Evolutionary conservation across 176 grass and related monocot genomes (phyloP).

Genomic region (Pharus latifolius): DNA sequence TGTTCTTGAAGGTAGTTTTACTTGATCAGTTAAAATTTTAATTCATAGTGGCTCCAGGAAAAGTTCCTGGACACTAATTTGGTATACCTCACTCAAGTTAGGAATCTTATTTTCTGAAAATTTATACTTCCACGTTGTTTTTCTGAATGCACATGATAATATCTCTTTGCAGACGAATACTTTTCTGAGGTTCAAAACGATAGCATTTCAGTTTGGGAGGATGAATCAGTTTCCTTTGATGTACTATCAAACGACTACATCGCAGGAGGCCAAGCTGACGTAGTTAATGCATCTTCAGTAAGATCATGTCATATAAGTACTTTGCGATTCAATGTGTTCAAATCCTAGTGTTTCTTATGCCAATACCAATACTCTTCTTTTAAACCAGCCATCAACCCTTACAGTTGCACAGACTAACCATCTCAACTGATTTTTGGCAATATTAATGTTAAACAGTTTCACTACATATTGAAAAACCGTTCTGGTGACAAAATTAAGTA

Average conservation of each 20-base stretch:
- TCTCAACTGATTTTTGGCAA: not conserved
- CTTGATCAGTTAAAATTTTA: not conserved
- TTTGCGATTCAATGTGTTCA: not conserved
- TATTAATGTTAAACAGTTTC: not conserved
- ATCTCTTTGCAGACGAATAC: constrained; percentile 51
- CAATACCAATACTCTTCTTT: not conserved
- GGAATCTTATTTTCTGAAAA: not conserved
- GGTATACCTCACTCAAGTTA: too few species aligned
- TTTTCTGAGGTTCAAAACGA: constrained; percentile 48
- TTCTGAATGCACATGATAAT: not conserved
- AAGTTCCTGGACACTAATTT: not conserved
- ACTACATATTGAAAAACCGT: not conserved
- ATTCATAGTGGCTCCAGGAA: not conserved
- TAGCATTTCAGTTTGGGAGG: constrained; percentile 66
- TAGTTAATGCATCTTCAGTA: constrained; percentile 54
- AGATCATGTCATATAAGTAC: not conserved
- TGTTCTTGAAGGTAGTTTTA: constrained; percentile 45
- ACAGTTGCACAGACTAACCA: not conserved
- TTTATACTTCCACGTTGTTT: not conserved
- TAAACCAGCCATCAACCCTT: not conserved
- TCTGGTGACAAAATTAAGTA: not conserved
- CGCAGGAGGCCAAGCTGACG: constrained; percentile 22
- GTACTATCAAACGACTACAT: constrained; percentile 61
- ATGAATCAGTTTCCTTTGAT: constrained; percentile 52
- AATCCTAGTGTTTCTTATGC: not conserved